A percentile compares a stretch with the other conserved stretches of the same genome.
Evolutionary conservation across 352 stramenopile genomes (phyloP).

Genomic region (Phytophthora agathidicida): DNA sequence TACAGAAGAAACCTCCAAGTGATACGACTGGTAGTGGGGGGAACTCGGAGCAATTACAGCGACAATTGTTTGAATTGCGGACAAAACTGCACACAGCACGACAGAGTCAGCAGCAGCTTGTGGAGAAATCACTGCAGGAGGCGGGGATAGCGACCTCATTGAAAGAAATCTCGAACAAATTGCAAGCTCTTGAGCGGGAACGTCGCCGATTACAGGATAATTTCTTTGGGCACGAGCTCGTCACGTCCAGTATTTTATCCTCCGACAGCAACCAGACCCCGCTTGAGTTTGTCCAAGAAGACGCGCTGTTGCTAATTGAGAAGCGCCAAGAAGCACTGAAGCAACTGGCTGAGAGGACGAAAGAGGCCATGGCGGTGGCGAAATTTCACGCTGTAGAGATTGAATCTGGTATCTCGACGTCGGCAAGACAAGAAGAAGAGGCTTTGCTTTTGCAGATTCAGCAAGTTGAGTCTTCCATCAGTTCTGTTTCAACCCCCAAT

Average conservation of each 20-base stretch:
- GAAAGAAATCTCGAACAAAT: slow-evolving; percentile 24
- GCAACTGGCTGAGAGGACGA: slow-evolving; percentile 30
- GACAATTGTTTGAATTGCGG: slow-evolving; percentile 39
- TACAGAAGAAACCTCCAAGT: neutral
- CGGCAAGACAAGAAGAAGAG: slow-evolving; percentile 12
- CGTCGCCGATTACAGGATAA: slow-evolving; percentile 32
- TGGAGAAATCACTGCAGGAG: slow-evolving; percentile 14
- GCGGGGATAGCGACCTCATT: slow-evolving; percentile 31
- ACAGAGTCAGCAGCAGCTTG: slow-evolving; percentile 23
- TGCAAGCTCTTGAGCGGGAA: slow-evolving; percentile 41
- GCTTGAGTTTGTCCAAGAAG: slow-evolving; percentile 46
- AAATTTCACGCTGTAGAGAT: slow-evolving; percentile 14
- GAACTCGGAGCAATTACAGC: slow-evolving; percentile 19
- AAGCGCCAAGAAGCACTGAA: slow-evolving; percentile 33
- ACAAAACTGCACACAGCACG: slow-evolving; percentile 39
- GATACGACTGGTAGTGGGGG: neutral
- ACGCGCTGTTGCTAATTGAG: slow-evolving; percentile 39
- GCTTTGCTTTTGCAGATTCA: slow-evolving; percentile 26
- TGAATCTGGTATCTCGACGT: neutral
- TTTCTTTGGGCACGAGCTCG: slow-evolving; percentile 45
- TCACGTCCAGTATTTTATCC: slow-evolving; percentile 23
- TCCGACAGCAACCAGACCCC: neutral
- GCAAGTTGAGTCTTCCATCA: slow-evolving; percentile 18
- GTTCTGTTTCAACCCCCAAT: neutral
- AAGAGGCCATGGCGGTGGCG: slow-evolving; percentile 42